Base-by-base conservation (phyloP, 2,329 filamentous ascomycete species). In the Diaporthe sp. region DNA sequence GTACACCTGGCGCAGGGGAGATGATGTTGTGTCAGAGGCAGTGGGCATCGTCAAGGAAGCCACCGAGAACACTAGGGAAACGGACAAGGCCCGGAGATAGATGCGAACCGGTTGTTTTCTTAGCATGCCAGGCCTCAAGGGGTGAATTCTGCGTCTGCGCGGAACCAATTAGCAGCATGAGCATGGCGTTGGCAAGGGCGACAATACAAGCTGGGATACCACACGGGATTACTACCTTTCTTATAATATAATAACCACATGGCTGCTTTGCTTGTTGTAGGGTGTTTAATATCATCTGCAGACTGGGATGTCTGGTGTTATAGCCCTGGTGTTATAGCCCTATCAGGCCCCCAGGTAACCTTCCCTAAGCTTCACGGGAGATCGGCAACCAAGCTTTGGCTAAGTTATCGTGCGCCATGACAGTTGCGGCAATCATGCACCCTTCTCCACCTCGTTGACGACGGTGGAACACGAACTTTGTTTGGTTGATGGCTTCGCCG, bases 1-100 rank as follows among this genome's bases (percentile, higher is more conserved):
- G 47, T 90, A 93, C 76, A 94, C 89, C 27, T 97, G 94, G 94
- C 87, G 93, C 55, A 89, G 88, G 15, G 94, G 94, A 0, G 86
- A 87, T 37, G 94, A 97, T 84, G 92, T 94, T 10, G 86, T 90
- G 72, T 86, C 86, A 0, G 92, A 94, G 81, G 92, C 93, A 3
- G 86, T 92, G 70, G 89, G 87, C 19, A 87, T 95, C 73, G 90
- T 95, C 4, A 87, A 88, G 81, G 85, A 88, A 75, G 88, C 88
- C 39, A 78, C 91, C 79, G 82, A 79, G 73, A 84, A 86, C 47
- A 83, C 81, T 82, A 80, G 47, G 15, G 47, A n/a, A n/a, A 15
- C 32, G 32, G 32, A 32, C 15, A 78, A 69, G 76, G 73, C 74
- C 37, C 47, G 47, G 25, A 50, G 30, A 32, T 55, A 65, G n/a